A percentile compares a stretch with the other conserved stretches of the same genome.
phyloP scores from a whole-genome alignment of 2,329 filamentous ascomycete species.

The Stagonosporopsis chrysanthemi region DNA sequence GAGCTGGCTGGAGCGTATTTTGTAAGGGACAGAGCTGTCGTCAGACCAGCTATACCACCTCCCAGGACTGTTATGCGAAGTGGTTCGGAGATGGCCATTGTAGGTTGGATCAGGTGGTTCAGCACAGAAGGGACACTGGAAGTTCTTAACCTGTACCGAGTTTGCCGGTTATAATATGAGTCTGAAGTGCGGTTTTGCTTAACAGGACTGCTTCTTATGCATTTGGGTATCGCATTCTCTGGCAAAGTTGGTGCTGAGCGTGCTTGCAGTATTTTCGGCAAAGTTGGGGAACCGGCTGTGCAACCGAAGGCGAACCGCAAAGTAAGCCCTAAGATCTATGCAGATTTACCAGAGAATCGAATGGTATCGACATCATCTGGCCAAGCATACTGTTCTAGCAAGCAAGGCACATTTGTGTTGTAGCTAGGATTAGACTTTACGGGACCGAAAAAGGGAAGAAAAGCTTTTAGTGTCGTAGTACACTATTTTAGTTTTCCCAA shows the following conservation, averaged over 20 bases:
- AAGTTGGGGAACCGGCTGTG: conserved; percentile 14
- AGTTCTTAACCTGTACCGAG: neutral
- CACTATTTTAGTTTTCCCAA: no score
- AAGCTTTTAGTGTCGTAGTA: no score
- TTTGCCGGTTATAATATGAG: neutral
- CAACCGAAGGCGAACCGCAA: neutral
- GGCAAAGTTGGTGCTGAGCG: neutral
- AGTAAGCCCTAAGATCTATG: conserved; percentile 1
- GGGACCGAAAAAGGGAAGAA: no score
- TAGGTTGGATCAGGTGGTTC: neutral
- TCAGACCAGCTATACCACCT: conserved; percentile 45
- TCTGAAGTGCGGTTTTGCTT: no score
- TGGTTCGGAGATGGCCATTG: conserved; percentile 9
- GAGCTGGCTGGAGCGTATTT: conserved; percentile 50
- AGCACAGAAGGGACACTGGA: neutral
- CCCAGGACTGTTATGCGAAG: conserved; percentile 42
- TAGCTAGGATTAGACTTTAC: neutral
- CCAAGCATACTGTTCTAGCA: neutral
- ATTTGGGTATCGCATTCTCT: neutral
- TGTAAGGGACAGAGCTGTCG: conserved; percentile 53
- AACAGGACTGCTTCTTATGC: conserved; percentile 3
- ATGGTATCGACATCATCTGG: neutral
- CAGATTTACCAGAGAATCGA: neutral
- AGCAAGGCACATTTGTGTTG: neutral
- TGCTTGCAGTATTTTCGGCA: conserved; percentile 11